phyloP scores from a whole-genome alignment of 805 yeast species.

The Starmerella scarabaei region DNA sequence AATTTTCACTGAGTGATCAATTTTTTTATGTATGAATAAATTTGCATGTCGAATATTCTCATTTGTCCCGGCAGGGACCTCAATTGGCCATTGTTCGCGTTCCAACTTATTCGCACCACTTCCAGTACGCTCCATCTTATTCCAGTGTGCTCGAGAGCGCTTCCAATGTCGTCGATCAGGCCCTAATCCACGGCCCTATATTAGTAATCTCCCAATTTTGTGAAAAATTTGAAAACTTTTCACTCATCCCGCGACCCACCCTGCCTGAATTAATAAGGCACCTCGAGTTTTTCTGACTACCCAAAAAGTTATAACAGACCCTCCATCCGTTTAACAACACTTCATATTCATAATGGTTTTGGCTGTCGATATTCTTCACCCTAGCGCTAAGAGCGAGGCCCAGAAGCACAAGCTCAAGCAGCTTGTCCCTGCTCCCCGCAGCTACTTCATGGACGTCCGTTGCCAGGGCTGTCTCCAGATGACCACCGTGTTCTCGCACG shows the following conservation, averaged over 20 bases:
- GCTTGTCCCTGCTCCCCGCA: slow-evolving; percentile 96
- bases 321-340: slow-evolving; percentile 3
- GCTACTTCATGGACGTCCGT: slow-evolving; percentile 98
- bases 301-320: slow-evolving; percentile 3
- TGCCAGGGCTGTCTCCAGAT: slow-evolving; percentile 99
- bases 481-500: slow-evolving; percentile 99
- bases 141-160: too few species aligned
- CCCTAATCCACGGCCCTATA: too few species aligned
- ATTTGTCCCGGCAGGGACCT: too few species aligned
- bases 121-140: too few species aligned
- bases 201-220: too few species aligned
- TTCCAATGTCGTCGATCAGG: too few species aligned
- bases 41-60: too few species aligned
- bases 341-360: slow-evolving; percentile 47
- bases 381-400: slow-evolving; percentile 92
- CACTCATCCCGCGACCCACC: slow-evolving; percentile 8
- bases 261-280: slow-evolving; percentile 11
- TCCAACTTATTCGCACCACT: too few species aligned
- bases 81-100: too few species aligned
- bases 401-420: slow-evolving; percentile 94
- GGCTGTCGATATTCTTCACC: slow-evolving; percentile 98
- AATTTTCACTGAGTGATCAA: too few species aligned
- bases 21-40: too few species aligned
- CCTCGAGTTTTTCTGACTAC: slow-evolving; percentile 9
- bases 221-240: slow-evolving; percentile 10